Conservation (phyloP, 2,329 filamentous ascomycete genomes). For the Teratosphaeria viscida region DNA sequence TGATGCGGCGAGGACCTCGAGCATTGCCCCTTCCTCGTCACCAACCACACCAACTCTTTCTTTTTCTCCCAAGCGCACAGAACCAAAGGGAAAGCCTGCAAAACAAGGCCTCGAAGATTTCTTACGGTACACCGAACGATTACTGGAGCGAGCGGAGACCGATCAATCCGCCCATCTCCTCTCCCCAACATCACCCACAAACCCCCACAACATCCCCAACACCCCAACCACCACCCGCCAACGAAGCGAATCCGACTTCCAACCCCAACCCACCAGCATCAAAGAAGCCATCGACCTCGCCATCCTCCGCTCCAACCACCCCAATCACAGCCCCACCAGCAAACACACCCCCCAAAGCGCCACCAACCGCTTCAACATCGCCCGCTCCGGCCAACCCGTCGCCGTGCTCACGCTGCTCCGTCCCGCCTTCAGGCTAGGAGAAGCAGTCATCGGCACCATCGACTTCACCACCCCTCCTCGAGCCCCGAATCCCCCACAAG, state of each 20-base stretch:
- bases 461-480: conserved; percentile 53
- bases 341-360: conserved; percentile 47
- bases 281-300: conserved; percentile 87
- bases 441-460: conserved; percentile 71
- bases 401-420: conserved; percentile 82
- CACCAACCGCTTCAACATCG: conserved; percentile 95
- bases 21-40: conserved; percentile 20
- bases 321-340: conserved; percentile 53
- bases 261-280: conserved; percentile 41
- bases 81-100: conserved; percentile 29
- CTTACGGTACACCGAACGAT: conserved; percentile 63
- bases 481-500: conserved; percentile 17
- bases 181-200: conserved; percentile 53
- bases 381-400: conserved; percentile 81
- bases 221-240: conserved; percentile 33
- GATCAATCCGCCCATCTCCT: conserved; percentile 49
- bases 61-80: conserved; percentile 17
- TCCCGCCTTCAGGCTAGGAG: conserved; percentile 79
- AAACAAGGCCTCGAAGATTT: conserved; percentile 50
- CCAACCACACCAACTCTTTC: conserved; percentile 6
- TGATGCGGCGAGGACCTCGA: conserved; percentile 57
- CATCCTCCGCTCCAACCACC: conserved; percentile 67
- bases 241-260: conserved; percentile 25
- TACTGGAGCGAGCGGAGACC: conserved; percentile 51
- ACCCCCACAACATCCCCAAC: conserved; percentile 49